A percentile compares a stretch with the other conserved stretches of the same genome.
These are phyloP conservation scores for Phytopythium litorale DNA, from an alignment of 352 stramenopile species.

Conservation along the genomic window DNA sequence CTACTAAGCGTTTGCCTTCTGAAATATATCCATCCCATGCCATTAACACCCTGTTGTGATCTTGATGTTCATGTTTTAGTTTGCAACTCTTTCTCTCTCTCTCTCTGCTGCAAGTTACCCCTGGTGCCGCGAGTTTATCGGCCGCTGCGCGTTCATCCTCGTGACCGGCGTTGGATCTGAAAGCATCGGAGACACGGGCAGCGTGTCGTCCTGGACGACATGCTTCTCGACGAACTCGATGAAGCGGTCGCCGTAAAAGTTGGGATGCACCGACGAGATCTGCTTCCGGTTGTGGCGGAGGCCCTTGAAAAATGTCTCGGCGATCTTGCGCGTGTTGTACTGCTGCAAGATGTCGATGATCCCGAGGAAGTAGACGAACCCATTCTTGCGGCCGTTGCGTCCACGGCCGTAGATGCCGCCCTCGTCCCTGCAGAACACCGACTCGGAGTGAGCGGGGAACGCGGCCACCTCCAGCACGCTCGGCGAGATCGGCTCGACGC, in stretches of 20 bases:
- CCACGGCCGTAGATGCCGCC: conserved; percentile 69
- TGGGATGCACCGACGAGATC: conserved; percentile 83
- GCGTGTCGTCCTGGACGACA: conserved; percentile 61
- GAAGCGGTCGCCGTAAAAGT: conserved; percentile 90
- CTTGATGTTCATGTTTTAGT: too few relatives aligned
- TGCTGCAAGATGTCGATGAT: conserved; percentile 95
- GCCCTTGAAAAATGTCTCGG: conserved; percentile 88
- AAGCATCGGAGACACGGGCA: conserved; percentile 15
- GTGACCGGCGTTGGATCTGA: background rate
- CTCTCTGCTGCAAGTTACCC: background rate
- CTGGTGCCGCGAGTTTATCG: background rate
- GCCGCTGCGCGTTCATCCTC: background rate
- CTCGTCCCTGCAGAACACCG: conserved; percentile 71
- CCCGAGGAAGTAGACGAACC: conserved; percentile 88
- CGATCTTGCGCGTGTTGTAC: conserved; percentile 91
- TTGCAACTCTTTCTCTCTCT: too few relatives aligned
- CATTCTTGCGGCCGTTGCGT: conserved; percentile 59
- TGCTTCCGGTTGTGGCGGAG: conserved; percentile 82
- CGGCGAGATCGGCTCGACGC: conserved; percentile 37
- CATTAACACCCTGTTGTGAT: too few relatives aligned
- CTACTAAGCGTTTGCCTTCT: background rate
- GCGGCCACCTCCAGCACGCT: conserved; percentile 42
- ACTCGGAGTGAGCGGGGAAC: conserved; percentile 46
- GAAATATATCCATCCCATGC: too few relatives aligned
- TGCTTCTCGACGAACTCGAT: conserved; percentile 87